A percentile compares a stretch with the other conserved stretches of the same genome.
phyloP scores from a whole-genome alignment of 2,329 filamentous ascomycete genomes.

The Cadophora luteo-olivacea region DNA sequence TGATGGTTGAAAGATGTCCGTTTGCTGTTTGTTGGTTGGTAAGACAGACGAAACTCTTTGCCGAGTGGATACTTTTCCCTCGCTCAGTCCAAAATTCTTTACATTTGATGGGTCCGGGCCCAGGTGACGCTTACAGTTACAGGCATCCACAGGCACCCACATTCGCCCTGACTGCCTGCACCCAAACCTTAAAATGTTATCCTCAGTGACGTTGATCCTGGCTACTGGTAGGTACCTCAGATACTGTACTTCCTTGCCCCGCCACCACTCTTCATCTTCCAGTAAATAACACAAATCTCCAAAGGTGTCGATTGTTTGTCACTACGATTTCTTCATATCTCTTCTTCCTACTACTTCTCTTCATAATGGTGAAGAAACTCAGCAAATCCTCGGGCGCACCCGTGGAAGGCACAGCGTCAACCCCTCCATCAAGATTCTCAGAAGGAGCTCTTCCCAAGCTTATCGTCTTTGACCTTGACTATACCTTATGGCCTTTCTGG shows the following conservation, averaged over 20 bases:
- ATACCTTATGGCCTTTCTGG: conserved; percentile 99
- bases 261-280: neutral
- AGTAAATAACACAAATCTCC: neutral
- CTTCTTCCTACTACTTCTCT: conserved; percentile 5
- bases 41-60: conserved; percentile 17
- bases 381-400: conserved; percentile 28
- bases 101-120: neutral
- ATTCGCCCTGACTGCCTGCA: neutral
- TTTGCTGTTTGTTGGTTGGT: conserved; percentile 1
- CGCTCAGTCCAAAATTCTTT: neutral
- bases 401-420: conserved; percentile 25
- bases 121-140: neutral
- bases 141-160: neutral
- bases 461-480: conserved; percentile 94
- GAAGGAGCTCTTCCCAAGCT: conserved; percentile 56
- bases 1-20: neutral
- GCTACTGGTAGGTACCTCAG: neutral
- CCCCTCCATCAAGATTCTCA: conserved; percentile 38
- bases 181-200: conserved; percentile 3
- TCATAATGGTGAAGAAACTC: conserved; percentile 38
- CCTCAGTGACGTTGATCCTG: conserved; percentile 4
- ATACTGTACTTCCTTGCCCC: neutral
- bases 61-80: neutral
- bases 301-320: neutral
- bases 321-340: neutral